Conservation (phyloP, 1,139 yeast genomes). For the Sugiyamaella grinbergsii region DNA sequence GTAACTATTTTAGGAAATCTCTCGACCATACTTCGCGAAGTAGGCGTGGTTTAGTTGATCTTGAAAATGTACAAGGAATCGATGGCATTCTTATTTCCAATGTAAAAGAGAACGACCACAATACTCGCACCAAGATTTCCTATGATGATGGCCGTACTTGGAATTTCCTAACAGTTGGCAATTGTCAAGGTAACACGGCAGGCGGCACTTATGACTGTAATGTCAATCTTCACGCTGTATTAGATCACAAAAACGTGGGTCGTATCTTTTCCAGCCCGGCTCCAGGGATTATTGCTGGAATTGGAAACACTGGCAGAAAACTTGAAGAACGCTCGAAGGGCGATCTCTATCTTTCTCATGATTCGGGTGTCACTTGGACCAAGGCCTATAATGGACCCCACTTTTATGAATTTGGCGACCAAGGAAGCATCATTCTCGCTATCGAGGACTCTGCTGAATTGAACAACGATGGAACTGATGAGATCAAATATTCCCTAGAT, state of each 20-base stretch:
- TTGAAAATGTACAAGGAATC: constrained; percentile 58
- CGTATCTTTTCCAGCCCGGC: constrained; percentile 63
- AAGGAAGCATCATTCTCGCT: constrained; percentile 74
- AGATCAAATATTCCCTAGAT: constrained; percentile 61
- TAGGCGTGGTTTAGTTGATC: constrained; percentile 45
- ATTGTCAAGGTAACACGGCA: constrained; percentile 44
- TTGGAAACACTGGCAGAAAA: constrained; percentile 43
- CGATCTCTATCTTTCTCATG: constrained; percentile 61
- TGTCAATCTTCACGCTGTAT: constrained; percentile 55
- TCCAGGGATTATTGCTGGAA: constrained; percentile 67
- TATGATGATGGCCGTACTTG: constrained; percentile 69
- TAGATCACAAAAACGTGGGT: constrained; percentile 58
- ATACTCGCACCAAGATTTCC: constrained; percentile 50
- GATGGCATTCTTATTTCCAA: constrained; percentile 75
- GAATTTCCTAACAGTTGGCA: constrained; percentile 53
- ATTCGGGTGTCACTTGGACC: constrained; percentile 78
- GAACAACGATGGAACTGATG: constrained; percentile 26
- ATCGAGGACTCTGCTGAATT: constrained; percentile 45
- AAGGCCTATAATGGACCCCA: constrained; percentile 58
- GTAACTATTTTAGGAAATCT: constrained; percentile 55
- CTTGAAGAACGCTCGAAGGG: constrained; percentile 37
- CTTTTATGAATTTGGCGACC: constrained; percentile 70
- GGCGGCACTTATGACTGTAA: constrained; percentile 47
- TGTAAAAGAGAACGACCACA: constrained; percentile 34
- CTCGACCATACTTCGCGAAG: constrained; percentile 50